A percentile compares a stretch with the other conserved stretches of the same genome.
These are phyloP conservation scores for Scheffersomyces amazonensis DNA, from an alignment of 805 yeast genomes.

Conservation along the genomic window DNA sequence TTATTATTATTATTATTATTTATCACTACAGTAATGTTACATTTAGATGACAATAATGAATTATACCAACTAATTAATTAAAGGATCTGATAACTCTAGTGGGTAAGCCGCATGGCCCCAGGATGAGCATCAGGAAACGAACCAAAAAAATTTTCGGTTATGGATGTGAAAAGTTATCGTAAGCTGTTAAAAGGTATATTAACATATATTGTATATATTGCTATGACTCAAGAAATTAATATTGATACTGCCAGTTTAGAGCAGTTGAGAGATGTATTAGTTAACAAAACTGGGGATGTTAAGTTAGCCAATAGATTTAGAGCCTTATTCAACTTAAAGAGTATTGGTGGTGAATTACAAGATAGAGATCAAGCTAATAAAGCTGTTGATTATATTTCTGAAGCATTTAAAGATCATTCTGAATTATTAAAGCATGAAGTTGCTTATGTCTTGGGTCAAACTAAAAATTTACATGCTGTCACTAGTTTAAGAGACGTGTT, in stretches of 20 bases:
- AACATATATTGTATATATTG: too few species aligned
- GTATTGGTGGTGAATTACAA: slow-evolving; percentile 73
- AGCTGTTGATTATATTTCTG: slow-evolving; percentile 82
- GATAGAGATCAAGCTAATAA: slow-evolving; percentile 51
- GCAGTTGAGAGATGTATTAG: slow-evolving; percentile 66
- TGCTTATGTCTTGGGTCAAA: slow-evolving; percentile 96
- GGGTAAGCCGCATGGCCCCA: too few species aligned
- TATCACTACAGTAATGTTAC: too few species aligned
- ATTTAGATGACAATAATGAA: too few species aligned
- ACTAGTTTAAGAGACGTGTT: slow-evolving; percentile 73
- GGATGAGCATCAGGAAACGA: too few species aligned
- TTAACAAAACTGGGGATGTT: slow-evolving; percentile 63
- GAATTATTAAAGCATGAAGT: slow-evolving; percentile 96
- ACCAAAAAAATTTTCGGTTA: too few species aligned
- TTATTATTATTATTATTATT: too few species aligned
- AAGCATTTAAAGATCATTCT: slow-evolving; percentile 74
- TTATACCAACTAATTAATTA: too few species aligned
- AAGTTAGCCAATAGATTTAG: slow-evolving; percentile 87
- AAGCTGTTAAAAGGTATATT: too few species aligned
- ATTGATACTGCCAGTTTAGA: slow-evolving; percentile 50
- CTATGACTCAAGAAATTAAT: slow-evolving; percentile 33
- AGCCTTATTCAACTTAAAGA: slow-evolving; percentile 88
- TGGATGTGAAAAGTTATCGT: too few species aligned
- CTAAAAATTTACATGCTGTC: slow-evolving; percentile 77
- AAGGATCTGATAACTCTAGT: too few species aligned